phyloP scores from a whole-genome alignment of 1,139 yeast species.

The Candida pseudoviswanathii region DNA sequence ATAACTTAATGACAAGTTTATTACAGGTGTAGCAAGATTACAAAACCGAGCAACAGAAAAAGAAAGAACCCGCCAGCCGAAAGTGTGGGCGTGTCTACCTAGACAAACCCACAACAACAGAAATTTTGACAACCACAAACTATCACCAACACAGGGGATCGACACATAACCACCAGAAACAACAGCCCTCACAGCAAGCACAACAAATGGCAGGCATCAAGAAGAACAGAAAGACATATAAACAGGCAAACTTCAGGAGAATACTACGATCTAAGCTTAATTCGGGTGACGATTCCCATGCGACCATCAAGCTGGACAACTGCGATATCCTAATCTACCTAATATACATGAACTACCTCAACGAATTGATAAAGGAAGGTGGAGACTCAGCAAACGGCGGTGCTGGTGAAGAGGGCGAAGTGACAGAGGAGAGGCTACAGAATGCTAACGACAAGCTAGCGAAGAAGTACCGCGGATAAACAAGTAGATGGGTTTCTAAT shows the following conservation, averaged over 20 bases:
- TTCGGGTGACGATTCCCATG: slow-evolving; percentile 2
- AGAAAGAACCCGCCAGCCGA: neutral
- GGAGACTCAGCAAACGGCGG: slow-evolving; percentile 11
- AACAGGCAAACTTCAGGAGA: slow-evolving; percentile 22
- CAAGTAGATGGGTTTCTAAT: neutral
- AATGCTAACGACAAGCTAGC: slow-evolving; percentile 24
- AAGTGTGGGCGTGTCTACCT: neutral
- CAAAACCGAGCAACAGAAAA: neutral
- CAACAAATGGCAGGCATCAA: slow-evolving; percentile 10
- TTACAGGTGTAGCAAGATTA: neutral
- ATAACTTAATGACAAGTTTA: neutral
- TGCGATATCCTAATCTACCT: slow-evolving; percentile 50
- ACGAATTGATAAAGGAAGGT: slow-evolving; percentile 29
- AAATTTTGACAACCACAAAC: neutral
- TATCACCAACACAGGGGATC: neutral
- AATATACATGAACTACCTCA: slow-evolving; percentile 49
- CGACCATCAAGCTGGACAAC: slow-evolving; percentile 35
- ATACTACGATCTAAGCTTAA: slow-evolving; percentile 15
- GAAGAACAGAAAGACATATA: slow-evolving; percentile 21
- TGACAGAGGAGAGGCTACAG: slow-evolving; percentile 18
- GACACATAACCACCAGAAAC: neutral
- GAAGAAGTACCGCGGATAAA: slow-evolving; percentile 32
- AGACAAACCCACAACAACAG: neutral
- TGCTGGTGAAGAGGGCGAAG: slow-evolving; percentile 14
- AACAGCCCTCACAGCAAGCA: neutral